phyloP scores from a whole-genome alignment of 495 filamentous ascomycete genomes.

The Aspergillus mulundensis region DNA sequence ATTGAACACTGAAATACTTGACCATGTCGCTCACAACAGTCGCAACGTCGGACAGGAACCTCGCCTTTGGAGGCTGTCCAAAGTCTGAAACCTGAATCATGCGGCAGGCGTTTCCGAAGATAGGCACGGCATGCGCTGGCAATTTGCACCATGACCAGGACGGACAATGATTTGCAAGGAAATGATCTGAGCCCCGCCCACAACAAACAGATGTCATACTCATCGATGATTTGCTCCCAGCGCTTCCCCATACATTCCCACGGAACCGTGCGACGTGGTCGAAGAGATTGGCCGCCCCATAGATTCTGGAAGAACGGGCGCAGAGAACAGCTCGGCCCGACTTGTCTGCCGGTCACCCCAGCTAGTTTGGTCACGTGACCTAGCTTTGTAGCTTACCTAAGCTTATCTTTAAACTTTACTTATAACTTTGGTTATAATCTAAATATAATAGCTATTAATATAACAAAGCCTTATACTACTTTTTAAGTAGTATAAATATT shows the following conservation, averaged over 20 bases:
- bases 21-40: neutral
- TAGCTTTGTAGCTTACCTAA: too few species aligned
- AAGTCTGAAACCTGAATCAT: conserved; percentile 4
- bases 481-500: too few species aligned
- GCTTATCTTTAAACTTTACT: too few species aligned
- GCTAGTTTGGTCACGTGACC: too few species aligned
- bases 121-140: conserved; percentile 14
- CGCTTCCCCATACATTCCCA: conserved; percentile 18
- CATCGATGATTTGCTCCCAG: conserved; percentile 13
- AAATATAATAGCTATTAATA: too few species aligned
- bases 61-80: neutral
- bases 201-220: conserved; percentile 1
- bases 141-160: conserved; percentile 15
- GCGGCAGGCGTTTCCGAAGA: conserved; percentile 21
- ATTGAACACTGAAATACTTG: neutral
- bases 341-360: too few species aligned
- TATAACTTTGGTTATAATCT: too few species aligned
- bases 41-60: neutral
- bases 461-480: too few species aligned
- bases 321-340: too few species aligned
- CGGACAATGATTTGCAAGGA: conserved; percentile 27
- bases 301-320: neutral
- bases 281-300: conserved; percentile 3
- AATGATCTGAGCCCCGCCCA: conserved; percentile 18
- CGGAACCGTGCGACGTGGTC: conserved; percentile 21